Base-by-base conservation (phyloP, 768 basidiomycete species). In the Suillus alpinus region DNA sequence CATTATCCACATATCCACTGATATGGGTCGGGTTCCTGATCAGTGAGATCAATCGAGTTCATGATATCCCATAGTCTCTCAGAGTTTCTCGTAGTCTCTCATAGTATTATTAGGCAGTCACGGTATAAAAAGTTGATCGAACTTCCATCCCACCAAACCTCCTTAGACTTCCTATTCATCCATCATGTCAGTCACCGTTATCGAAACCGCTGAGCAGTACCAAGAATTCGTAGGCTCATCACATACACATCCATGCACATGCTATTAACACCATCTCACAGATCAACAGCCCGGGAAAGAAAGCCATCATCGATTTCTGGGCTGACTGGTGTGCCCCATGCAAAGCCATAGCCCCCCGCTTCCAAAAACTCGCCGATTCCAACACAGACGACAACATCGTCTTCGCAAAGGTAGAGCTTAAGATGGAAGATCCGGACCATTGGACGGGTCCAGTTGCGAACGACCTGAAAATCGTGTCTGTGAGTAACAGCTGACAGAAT, bases 341-440 rank as follows among this genome's bases (percentile, higher is more conserved):
- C 57, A 57, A 36, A 37, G 34, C 29, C 13, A 47, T 60, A 29
- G 20, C 23, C 2, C 56, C 59, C 43, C n/a, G n/a, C 29, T 61
- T 61, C 31, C 57, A 58, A 47, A 20, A n/a, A 20, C 36, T 37
- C 4, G 59, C 61, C 0, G 0, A 18, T 1, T 13, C 62, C 13
- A 49, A 56, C 0, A 60, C 67, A 4, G 62, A 59, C 44, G 58
- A 67, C 1, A 69, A 63, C 8, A 67, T 86, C 62, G 77, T 76
- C 18, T 92, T 89, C 76, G 87, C 85, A 80, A 92, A 89, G 71
- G 81, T 91, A 62, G 85, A 93, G 64, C 81, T 89, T 26, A 90
- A 93, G 34, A 23, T 20, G 51, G 34, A 52, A 26, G 46, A 26
- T 3, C 20, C 66, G 73, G 74, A 6, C 78, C 81, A 51, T 40